Conservation (phyloP, 116 monocot species). For the Cymodocea nodosa region DNA sequence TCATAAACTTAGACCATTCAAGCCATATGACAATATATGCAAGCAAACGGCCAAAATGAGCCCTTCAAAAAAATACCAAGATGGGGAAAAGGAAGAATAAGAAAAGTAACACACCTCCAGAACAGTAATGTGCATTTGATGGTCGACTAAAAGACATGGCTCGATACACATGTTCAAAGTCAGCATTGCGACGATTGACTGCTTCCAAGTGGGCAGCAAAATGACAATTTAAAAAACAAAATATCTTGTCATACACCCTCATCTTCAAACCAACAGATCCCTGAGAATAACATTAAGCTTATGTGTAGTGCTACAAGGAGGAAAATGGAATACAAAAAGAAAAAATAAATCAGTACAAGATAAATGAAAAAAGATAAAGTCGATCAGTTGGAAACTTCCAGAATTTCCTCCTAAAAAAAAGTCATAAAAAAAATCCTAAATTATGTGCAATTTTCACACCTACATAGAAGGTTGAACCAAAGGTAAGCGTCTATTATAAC, state of each 20-base stretch:
- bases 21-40: neutral
- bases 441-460: no score
- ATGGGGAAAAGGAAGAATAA: slow-evolving; percentile 4
- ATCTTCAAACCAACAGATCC: slow-evolving; percentile 91
- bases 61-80: no score
- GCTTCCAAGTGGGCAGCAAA: slow-evolving; percentile 98
- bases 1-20: neutral
- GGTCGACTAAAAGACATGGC: slow-evolving; percentile 68
- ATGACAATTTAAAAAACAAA: slow-evolving; percentile 91
- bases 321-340: neutral
- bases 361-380: neutral
- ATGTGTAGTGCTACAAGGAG: neutral
- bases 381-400: neutral
- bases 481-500: no score
- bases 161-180: slow-evolving; percentile 80
- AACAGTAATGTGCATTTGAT: slow-evolving; percentile 13
- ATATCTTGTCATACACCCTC: slow-evolving; percentile 64
- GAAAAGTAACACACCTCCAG: slow-evolving; percentile 4
- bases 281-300: slow-evolving; percentile 21
- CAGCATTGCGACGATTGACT: slow-evolving; percentile 72
- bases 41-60: no score
- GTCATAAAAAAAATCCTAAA: no score
- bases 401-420: no score
- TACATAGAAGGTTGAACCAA: no score
- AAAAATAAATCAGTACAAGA: no score